Conservation (phyloP, 2,329 filamentous ascomycete genomes). For the Aspergillus spinulosporus region DNA sequence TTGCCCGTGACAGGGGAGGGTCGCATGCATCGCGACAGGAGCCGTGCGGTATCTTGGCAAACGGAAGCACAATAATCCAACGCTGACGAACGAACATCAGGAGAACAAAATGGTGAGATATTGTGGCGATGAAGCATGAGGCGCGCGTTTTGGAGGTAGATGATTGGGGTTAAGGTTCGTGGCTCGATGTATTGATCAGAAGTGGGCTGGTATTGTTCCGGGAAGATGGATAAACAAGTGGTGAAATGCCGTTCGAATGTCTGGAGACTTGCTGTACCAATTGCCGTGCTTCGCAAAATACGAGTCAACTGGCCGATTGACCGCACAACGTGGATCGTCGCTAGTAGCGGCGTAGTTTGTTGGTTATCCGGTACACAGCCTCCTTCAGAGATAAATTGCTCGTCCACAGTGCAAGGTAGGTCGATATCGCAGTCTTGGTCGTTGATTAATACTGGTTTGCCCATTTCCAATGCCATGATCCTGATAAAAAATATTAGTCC, state of each 20-base stretch:
- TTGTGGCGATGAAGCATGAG: slow-evolving; percentile 88
- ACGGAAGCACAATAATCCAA: slow-evolving; percentile 74
- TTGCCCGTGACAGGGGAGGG: slow-evolving; percentile 30
- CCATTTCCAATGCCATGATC: slow-evolving; percentile 74
- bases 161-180: slow-evolving; percentile 70
- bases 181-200: slow-evolving; percentile 70
- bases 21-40: slow-evolving; percentile 68
- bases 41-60: slow-evolving; percentile 73
- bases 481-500: slow-evolving; percentile 38
- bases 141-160: slow-evolving; percentile 79
- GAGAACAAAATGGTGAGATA: slow-evolving; percentile 68
- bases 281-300: slow-evolving; percentile 65
- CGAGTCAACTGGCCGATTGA: slow-evolving; percentile 73
- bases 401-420: slow-evolving; percentile 77
- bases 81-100: slow-evolving; percentile 66
- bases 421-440: slow-evolving; percentile 85
- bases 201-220: slow-evolving; percentile 68
- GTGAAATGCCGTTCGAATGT: slow-evolving; percentile 79
- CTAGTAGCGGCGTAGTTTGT: slow-evolving; percentile 70
- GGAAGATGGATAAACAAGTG: slow-evolving; percentile 72
- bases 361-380: slow-evolving; percentile 46
- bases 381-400: slow-evolving; percentile 61
- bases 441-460: slow-evolving; percentile 77
- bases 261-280: slow-evolving; percentile 68
- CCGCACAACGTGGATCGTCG: slow-evolving; percentile 77